Evolutionary conservation across 768 basidiomycete species (phyloP), one percentile per base, ranked within the genome.

Genomic region (Calocybe gangraenosa): DNA sequence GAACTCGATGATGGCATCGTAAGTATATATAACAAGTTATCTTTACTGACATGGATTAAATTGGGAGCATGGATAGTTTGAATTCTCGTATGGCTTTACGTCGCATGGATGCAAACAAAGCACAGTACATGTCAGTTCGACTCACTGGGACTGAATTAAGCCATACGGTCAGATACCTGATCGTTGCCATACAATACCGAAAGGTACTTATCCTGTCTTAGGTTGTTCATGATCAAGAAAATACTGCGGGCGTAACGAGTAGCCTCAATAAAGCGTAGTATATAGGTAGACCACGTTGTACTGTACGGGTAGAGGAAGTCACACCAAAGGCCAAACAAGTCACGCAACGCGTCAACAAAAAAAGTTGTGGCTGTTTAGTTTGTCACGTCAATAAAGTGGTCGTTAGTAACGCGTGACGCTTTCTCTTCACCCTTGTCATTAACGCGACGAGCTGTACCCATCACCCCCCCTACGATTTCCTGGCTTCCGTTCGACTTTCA

Each of bases 321-420:
- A n/a, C n/a, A n/a, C n/a, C n/a, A n/a, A 22, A 8, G 11, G 17
- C 34, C 57, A 66, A 64, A 53, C 49, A 61, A 42, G 32, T 31
- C 51, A 61, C 64, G 59, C 54, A 61, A 58, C 67, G 61, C 68
- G 67, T 56, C 48, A 63, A 69, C 50, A 65, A 60, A 56, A 56
- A n/a, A n/a, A n/a, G n/a, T n/a, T n/a, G n/a, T 56, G 56, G 67
- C 70, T 71, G 67, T 70, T 71, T 66, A 66, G 62, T 63, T 58
- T 52, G 57, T 62, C 58, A 63, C 61, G 43, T 44, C 39, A 32
- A 45, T 48, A 50, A 53, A 51, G 49, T 51, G 40, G 40, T 46
- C 25, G 25, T n/a, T n/a, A n/a, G 51, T 55, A 46, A 46, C 53
- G 18, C 39, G 51, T 54, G 40, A 48, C 47, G 47, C 40, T 6